Evolutionary conservation across 495 filamentous ascomycete genomes (phyloP).

Genomic region (Penicillium steckii): DNA sequence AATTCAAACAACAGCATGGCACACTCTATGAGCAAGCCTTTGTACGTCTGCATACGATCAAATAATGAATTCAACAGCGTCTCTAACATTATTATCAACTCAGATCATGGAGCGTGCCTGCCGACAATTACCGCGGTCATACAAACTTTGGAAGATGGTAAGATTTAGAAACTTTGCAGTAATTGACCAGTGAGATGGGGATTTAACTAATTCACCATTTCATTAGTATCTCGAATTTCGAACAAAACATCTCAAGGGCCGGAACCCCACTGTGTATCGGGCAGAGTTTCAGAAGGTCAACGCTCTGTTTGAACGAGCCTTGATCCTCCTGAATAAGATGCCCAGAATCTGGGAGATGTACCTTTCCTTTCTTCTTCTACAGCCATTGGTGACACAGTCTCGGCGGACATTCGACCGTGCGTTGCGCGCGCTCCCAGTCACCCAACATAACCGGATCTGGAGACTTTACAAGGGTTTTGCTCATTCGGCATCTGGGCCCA

Average conservation of each 20-base stretch:
- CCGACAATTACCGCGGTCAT: conserved; percentile 83
- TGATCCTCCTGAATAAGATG: conserved; percentile 98
- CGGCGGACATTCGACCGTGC: conserved; percentile 92
- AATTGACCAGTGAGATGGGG: neutral
- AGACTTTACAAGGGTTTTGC: conserved; percentile 88
- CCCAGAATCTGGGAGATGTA: conserved; percentile 99
- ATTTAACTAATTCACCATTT: conserved; percentile 11
- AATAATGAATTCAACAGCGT: neutral
- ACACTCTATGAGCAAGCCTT: conserved; percentile 89
- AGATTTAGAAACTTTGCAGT: conserved; percentile 14
- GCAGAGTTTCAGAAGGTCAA: conserved; percentile 92
- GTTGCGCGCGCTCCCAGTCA: conserved; percentile 89
- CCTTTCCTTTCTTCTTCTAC: conserved; percentile 82
- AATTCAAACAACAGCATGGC: conserved; percentile 86
- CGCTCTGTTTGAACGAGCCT: conserved; percentile 87
- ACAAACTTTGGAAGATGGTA: conserved; percentile 99
- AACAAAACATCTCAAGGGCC: conserved; percentile 74
- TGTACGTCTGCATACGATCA: conserved; percentile 42
- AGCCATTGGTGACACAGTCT: conserved; percentile 89
- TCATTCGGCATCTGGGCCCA: conserved; percentile 86
- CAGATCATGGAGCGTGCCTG: conserved; percentile 84
- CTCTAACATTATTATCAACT: conserved; percentile 4
- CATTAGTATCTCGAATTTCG: conserved; percentile 82
- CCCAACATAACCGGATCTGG: conserved; percentile 98
- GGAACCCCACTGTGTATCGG: conserved; percentile 79